Base-by-base conservation (phyloP, 148 eudicot genomes). In the Oxyria digyna region DNA sequence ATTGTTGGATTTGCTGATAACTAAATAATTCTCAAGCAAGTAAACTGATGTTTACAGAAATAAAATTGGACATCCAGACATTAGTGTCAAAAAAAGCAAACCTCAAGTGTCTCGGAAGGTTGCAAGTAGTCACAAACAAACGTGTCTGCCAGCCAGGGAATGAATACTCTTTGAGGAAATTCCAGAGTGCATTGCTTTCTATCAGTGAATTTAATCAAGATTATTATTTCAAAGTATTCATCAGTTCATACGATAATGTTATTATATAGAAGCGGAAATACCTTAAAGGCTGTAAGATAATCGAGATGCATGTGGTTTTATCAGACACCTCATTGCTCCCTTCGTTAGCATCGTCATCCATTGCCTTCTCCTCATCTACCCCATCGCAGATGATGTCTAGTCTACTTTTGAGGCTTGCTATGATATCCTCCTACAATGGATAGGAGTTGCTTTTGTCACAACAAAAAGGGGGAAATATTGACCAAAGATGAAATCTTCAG, bases 111-210 rank as follows among this genome's bases (percentile, higher is more conserved):
- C 81, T 92, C 98, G 24, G 81, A 68, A 32, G 94, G 85, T 71
- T 81, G 91, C 54, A 92, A 75, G 77, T 92, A 89, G 80, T 92
- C 96, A 73, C 94, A 89, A 57, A 89, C 77, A 70, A 78, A 85
- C 69, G 81, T 78, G 70, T 82, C 89, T 35, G 81, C 85, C 76
- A 85, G 80, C 96, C 98, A 92, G 69, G 98, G 98, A 24, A 92
- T 73, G 67, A 89, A 92, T 20, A 92, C 89, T 81, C 98, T 84
- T 67, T 91, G 86, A 18, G 96, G 96, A 79, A 92, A 89, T 62
- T 87, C 67, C 69, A 89, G 79, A 46, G 78, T 77, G 84, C 83
- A 78, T 24, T 74, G 80, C 73, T 80, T 81, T 67, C 94, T 92
- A 91, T 62, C 71, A 24, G 41, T 66, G 71, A 65, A 45, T n/a